phyloP scores from a whole-genome alignment of 768 basidiomycete species.

The Boletus vermiculosoides region DNA sequence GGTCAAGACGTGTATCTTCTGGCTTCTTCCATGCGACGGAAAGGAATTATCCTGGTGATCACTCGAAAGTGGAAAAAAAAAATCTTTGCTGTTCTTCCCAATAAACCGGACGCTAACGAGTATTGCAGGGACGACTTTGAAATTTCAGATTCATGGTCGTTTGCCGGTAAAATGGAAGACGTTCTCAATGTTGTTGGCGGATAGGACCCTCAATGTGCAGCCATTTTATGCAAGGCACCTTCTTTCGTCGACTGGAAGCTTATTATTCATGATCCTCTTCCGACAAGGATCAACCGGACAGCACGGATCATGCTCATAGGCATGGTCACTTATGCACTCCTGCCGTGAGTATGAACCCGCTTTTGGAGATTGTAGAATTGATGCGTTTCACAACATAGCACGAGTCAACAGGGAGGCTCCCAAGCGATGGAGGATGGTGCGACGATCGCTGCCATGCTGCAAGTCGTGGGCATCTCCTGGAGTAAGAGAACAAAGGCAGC shows the following conservation, averaged over 20 bases:
- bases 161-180: slow-evolving; percentile 18
- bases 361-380: background rate
- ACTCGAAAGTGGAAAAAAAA: background rate
- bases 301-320: slow-evolving; percentile 19
- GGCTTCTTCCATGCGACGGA: slow-evolving; percentile 14
- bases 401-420: background rate
- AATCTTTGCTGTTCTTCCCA: background rate
- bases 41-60: background rate
- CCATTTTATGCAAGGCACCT: slow-evolving; percentile 18
- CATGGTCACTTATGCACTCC: slow-evolving; percentile 24
- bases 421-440: slow-evolving; percentile 41
- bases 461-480: background rate
- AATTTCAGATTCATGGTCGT: slow-evolving; percentile 20
- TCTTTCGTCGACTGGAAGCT: slow-evolving; percentile 40
- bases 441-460: background rate
- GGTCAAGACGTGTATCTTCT: slow-evolving; percentile 19
- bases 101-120: background rate
- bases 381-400: background rate
- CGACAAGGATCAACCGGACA: slow-evolving; percentile 33
- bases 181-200: slow-evolving; percentile 15
- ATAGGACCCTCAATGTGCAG: slow-evolving; percentile 20
- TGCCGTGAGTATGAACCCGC: background rate
- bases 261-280: slow-evolving; percentile 31
- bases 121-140: slow-evolving; percentile 14
- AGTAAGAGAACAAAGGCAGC: background rate